Base-by-base conservation (phyloP, 2,329 filamentous ascomycete genomes). In the Aspergillus pseudoviridinutans region DNA sequence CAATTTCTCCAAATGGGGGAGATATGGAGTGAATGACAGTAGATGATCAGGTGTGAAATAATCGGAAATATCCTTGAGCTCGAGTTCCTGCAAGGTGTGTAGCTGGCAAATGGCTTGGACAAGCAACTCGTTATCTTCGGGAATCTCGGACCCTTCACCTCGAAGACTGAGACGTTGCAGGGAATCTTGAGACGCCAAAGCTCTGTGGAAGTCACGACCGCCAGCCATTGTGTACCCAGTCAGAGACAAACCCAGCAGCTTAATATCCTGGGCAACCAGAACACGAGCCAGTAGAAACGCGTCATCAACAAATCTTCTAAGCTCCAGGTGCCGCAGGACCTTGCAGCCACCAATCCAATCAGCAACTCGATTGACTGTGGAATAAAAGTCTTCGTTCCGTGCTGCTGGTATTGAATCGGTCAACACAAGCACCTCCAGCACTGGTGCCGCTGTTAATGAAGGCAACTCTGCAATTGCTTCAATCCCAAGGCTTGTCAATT, bases 271-370 rank as follows among this genome's bases (percentile, higher is more conserved):
- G 10, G 68, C 63, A n/a, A 54, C 53, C 24, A 74, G 62, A 2
- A 67, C 62, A 29, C 68, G 61, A 10, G 66, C 65, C 20, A 74
- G 61, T 2, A 75, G 57, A 35, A 56, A 73, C 4, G 82, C 75
- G 1, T 81, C 82, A 38, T 80, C 81, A 1, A 79, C 69, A 46
- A 88, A 76, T 29, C 76, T 76, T 41, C 71, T 74, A 50, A 89
- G 73, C 17, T 73, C 76, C 22, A 89, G 73, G 24, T 77, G 75
- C 22, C 73, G 72, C 7, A 89, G 76, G 3, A 71, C 70, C 20
- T 74, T 72, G 66, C 85, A 87, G n/a, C 75, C 74, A 22, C 76
- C 72, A 14, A 87, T 70, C 84, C 84, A 87, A 4, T 74, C 73
- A 44, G 82, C 71, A 27, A 83, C 76, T 57, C 80, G 79, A 0